A percentile compares a stretch with the other conserved stretches of the same genome.
These are phyloP conservation scores for Stachybotrys echinatus DNA, from an alignment of 2,329 filamentous ascomycete species.

Conservation along the genomic window DNA sequence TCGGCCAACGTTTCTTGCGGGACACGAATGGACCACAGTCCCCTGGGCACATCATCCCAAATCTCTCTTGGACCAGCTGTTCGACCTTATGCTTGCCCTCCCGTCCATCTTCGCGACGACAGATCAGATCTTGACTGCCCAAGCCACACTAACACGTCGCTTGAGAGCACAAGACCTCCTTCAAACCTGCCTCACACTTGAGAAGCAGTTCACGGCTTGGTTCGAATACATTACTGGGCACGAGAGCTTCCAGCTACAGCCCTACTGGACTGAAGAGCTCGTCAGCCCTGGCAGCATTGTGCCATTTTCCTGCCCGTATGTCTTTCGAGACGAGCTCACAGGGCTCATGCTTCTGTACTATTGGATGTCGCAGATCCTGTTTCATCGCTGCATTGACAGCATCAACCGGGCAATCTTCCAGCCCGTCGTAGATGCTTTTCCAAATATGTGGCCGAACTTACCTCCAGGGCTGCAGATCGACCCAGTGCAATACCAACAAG, in stretches of 20 bases:
- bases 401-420: constrained; percentile 40
- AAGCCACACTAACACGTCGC: constrained; percentile 34
- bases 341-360: constrained; percentile 47
- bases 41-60: constrained; percentile 50
- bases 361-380: constrained; percentile 45
- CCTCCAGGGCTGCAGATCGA: constrained; percentile 34
- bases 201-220: constrained; percentile 45
- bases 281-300: constrained; percentile 22
- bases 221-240: constrained; percentile 22
- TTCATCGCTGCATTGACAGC: constrained; percentile 41
- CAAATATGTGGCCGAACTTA: constrained; percentile 32
- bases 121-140: constrained; percentile 34
- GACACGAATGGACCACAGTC: constrained; percentile 43
- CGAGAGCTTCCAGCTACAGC: constrained; percentile 20
- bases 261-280: constrained; percentile 35
- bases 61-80: constrained; percentile 42
- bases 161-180: constrained; percentile 43
- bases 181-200: constrained; percentile 39
- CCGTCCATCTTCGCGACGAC: constrained; percentile 40
- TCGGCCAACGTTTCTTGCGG: constrained; percentile 44
- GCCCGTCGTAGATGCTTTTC: constrained; percentile 34
- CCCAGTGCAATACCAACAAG: constrained; percentile 35
- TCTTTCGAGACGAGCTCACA: constrained; percentile 37
- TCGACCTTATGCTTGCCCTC: constrained; percentile 44
- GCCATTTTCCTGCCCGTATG: constrained; percentile 39